Evolutionary conservation across 2,329 filamentous ascomycete species (phyloP).

Genomic region (Rhexocercosporidium sp.): DNA sequence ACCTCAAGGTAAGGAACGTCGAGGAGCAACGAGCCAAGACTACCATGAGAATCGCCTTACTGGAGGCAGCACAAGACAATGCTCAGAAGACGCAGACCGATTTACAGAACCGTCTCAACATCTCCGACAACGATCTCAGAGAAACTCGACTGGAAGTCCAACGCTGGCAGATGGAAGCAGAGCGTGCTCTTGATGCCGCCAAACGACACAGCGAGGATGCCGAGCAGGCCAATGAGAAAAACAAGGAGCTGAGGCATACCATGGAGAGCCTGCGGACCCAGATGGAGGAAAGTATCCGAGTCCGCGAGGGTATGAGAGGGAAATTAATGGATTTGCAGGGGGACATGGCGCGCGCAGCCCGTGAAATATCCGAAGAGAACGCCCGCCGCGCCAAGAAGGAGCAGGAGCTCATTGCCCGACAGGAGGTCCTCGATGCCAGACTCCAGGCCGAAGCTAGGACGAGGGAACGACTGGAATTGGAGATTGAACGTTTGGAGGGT

Average conservation of each 20-base stretch:
- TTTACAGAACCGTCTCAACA: slow-evolving; percentile 59
- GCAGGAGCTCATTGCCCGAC: slow-evolving; percentile 76
- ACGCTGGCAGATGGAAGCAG: slow-evolving; percentile 67
- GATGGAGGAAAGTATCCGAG: slow-evolving; percentile 82
- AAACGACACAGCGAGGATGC: slow-evolving; percentile 65
- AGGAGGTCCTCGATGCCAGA: slow-evolving; percentile 78
- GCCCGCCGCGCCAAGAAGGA: slow-evolving; percentile 79
- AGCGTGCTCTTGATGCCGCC: slow-evolving; percentile 66
- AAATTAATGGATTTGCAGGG: slow-evolving; percentile 87
- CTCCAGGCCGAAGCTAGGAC: slow-evolving; percentile 77
- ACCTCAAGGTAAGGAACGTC: slow-evolving; percentile 66
- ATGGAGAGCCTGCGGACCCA: slow-evolving; percentile 77
- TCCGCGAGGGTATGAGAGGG: slow-evolving; percentile 81
- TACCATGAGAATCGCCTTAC: slow-evolving; percentile 65
- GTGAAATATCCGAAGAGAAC: slow-evolving; percentile 83
- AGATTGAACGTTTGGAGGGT: slow-evolving; percentile 68
- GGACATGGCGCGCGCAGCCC: slow-evolving; percentile 80
- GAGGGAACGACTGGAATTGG: slow-evolving; percentile 68
- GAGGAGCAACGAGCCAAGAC: slow-evolving; percentile 62
- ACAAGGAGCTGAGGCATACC: slow-evolving; percentile 75
- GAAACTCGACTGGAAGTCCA: slow-evolving; percentile 60
- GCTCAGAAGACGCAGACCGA: slow-evolving; percentile 60
- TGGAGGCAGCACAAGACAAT: slow-evolving; percentile 70
- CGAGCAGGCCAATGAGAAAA: slow-evolving; percentile 61
- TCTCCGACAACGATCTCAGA: slow-evolving; percentile 59